Base-by-base conservation (phyloP, 108 stramenopile genomes). In the Aureococcus anophagefferens region DNA sequence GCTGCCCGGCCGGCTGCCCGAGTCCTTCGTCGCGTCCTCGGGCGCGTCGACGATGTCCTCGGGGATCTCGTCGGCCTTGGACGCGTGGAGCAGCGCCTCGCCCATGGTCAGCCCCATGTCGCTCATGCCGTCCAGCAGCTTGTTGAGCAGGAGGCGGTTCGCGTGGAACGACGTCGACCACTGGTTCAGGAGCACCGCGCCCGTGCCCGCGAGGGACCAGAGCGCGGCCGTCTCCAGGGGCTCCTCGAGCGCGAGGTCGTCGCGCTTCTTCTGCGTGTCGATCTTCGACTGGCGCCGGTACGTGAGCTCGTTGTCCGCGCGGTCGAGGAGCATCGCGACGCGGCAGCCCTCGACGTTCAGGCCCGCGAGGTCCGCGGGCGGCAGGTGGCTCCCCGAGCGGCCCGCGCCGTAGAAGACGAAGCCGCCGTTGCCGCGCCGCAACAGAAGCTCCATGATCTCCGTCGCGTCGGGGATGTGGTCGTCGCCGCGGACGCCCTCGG, bases 371-470 rank as follows among this genome's bases (percentile, higher is more conserved):
- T 65, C 30, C 32, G 67, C 35, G 17, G 75, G 72, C 5, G 75
- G 15, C 30, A 76, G 68, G 62, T 71, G 65, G 35, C 75, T 64
- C 0, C 72, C 71, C 63, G 45, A 72, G 33, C 77, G 65, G 7
- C 77, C 77, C 11, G 65, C 71, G 9, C 75, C 77, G 64, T 76
- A 76, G 71, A 72, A 78, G 18, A 78, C 34, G 45, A 76, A 76
- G 0, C 74, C 77, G 0, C 70, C 75, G 3, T 21, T 31, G 45
- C n/a, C 46, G 18, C n/a, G 64, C 28, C 63, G 44, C 5, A 35
- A 30, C 5, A 67, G 51, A 9, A 76, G 72, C 16, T 64, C 72
- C 70, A 76, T 75, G 70, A 70, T 71, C 51, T 78, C 77, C 7
- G 64, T 63, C n/a, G 36, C 46, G 4, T 75, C 72, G 9, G 77